Conservation (phyloP, 306 rosid species). For the Cucumis cinereus region DNA sequence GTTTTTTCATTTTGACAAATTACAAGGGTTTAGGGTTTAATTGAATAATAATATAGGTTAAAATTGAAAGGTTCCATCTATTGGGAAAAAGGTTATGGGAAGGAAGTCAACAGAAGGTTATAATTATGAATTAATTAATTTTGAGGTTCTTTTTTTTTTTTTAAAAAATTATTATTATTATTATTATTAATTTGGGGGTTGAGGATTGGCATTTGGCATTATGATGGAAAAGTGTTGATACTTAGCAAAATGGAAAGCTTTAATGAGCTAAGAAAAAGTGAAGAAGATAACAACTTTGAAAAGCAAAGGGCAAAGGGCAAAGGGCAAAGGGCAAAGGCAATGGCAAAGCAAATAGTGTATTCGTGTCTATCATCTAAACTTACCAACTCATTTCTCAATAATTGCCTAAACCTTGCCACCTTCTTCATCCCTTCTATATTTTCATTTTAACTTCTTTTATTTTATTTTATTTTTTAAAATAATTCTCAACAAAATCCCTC, state of each 20-base stretch:
- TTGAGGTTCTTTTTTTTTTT: background rate
- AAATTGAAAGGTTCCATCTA: background rate
- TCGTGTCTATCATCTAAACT: slow-evolving; percentile 6
- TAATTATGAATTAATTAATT: background rate
- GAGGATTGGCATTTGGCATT: background rate
- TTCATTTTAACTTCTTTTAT: background rate
- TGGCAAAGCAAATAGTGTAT: background rate
- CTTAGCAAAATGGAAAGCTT: background rate
- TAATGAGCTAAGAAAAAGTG: slow-evolving; percentile 1
- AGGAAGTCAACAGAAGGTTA: background rate
- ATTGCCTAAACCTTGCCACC: background rate
- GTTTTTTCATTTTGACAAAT: background rate
- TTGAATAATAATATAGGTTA: background rate
- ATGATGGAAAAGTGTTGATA: background rate
- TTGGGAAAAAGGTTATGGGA: background rate
- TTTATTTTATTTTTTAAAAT: background rate
- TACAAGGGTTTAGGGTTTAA: background rate
- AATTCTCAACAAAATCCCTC: background rate
- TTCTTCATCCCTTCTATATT: background rate
- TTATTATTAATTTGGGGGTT: background rate
- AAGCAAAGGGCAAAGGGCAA: background rate
- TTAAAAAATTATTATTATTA: background rate
- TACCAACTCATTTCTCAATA: slow-evolving; percentile 9
- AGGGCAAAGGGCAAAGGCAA: background rate
- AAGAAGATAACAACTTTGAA: slow-evolving; percentile 7